Base-by-base conservation (phyloP, 139 green algal genomes). In the Coelastrella sp. region DNA sequence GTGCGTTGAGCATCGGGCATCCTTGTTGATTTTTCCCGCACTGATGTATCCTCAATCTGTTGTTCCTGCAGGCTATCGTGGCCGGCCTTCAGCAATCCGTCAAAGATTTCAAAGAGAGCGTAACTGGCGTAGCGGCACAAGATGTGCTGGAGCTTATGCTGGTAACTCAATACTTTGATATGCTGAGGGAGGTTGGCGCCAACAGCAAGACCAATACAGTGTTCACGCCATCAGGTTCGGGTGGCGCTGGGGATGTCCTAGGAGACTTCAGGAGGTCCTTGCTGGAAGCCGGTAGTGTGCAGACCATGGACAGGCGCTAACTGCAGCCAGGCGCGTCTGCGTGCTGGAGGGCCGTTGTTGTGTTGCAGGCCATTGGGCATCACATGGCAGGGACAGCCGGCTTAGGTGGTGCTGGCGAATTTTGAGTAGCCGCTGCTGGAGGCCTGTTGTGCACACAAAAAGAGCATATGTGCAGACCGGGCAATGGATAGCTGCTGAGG, bases 151-250 rank as follows among this genome's bases (percentile, higher is more conserved):
- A 97, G 87, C 93, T 99, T 88, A 97, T 99, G 96, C 89, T 99
- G 86, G 83, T 96, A 22, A 96, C 90, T 17, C 97, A 98, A 90
- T 99, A 99, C 94, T 99, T 99, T 88, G 98, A 99, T 95, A 98
- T 94, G 74, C 93, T 99, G 74, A 64, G 76, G 23, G 86, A 90
- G 32, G 76, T 90, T 13, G 83, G 83, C 6, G 83, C 68, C 19
- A 56, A 88, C 23, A 13, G 7, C 4, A 88, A 88, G 54, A 88
- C 83, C 17, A 80, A 32, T 54, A 80, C 68, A 13, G 68, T 88
- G 19, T 88, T 88, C 68, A 88, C 68, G 4, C 83, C 83, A 3
- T 75, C 83, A 65, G 61, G 23, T 2, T 54, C 20, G 17, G 65
- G 32, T 2, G 65, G 65, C 17, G 56, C 71, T 20, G 73, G 20